phyloP scores from a whole-genome alignment of 164 flowering plant species.

The Santalum album region DNA sequence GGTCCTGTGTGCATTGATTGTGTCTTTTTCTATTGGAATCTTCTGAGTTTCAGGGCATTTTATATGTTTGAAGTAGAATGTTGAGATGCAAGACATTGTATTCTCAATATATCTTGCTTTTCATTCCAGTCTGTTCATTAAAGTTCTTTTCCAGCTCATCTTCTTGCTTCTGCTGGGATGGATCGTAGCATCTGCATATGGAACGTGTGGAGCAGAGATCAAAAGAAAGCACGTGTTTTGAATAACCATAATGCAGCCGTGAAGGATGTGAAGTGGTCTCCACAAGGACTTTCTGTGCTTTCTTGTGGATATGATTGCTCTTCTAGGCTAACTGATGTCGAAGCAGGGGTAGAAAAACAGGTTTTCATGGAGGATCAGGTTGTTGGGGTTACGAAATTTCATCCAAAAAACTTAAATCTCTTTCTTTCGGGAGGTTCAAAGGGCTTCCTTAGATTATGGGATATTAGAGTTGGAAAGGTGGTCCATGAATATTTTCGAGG shows the following conservation, averaged over 20 bases:
- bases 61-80: neutral
- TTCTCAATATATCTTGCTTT: neutral
- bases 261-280: slow-evolving; percentile 83
- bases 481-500: slow-evolving; percentile 51
- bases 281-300: slow-evolving; percentile 54
- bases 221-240: slow-evolving; percentile 46
- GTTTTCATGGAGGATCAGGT: slow-evolving; percentile 65
- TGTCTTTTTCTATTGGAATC: no score
- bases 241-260: slow-evolving; percentile 66
- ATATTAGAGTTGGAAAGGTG: slow-evolving; percentile 52
- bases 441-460: slow-evolving; percentile 75
- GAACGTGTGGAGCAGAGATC: slow-evolving; percentile 75
- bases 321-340: slow-evolving; percentile 70
- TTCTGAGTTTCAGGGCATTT: neutral
- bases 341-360: slow-evolving; percentile 59
- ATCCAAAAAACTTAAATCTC: slow-evolving; percentile 53
- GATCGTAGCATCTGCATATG: slow-evolving; percentile 70
- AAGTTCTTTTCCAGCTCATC: slow-evolving; percentile 66
- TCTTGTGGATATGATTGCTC: slow-evolving; percentile 90
- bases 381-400: slow-evolving; percentile 63
- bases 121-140: slow-evolving; percentile 20
- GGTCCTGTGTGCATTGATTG: no score
- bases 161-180: slow-evolving; percentile 97
- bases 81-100: neutral
- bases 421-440: slow-evolving; percentile 81